These are phyloP conservation scores for Acorus calamus DNA, from an alignment of 106 monocot species.

Conservation along the genomic window DNA sequence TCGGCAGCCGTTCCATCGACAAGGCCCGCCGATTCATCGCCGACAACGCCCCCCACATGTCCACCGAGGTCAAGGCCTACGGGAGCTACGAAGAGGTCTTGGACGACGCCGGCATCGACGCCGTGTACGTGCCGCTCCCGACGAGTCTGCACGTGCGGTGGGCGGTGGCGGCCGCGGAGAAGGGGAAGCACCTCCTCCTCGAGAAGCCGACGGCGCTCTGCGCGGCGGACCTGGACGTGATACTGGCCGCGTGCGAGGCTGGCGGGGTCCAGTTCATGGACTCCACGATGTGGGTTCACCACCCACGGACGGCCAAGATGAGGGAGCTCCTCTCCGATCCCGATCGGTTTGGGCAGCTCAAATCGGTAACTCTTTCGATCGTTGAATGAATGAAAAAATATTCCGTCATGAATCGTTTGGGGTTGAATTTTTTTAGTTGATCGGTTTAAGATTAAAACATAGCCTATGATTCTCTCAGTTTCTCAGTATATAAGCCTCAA, in stretches of 20 bases:
- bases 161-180: constrained; percentile 45
- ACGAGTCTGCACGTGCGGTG: constrained; percentile 56
- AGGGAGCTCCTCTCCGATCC: constrained; percentile 30
- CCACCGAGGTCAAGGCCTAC: constrained; percentile 17
- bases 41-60: constrained; percentile 12
- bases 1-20: constrained; percentile 40
- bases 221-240: constrained; percentile 45
- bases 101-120: constrained; percentile 55
- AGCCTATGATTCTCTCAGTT: no score
- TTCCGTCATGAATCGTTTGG: no score
- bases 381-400: neutral
- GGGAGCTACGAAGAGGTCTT: constrained; percentile 54
- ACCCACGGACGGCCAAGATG: constrained; percentile 41
- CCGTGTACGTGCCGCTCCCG: constrained; percentile 65
- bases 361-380: constrained; percentile 20
- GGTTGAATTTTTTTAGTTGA: no score
- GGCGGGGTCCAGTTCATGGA: constrained; percentile 58
- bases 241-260: constrained; percentile 37
- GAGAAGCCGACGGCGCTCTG: constrained; percentile 62
- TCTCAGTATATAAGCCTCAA: no score
- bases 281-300: constrained; percentile 52
- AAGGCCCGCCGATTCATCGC: constrained; percentile 45
- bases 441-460: no score
- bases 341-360: constrained; percentile 30
- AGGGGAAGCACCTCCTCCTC: constrained; percentile 58